Percentiles rank a stretch among this genome's conserved stretches.
These are phyloP conservation scores for Fusarium stilboides DNA, from an alignment of 2,329 filamentous ascomycete species.

Conservation along the genomic window DNA sequence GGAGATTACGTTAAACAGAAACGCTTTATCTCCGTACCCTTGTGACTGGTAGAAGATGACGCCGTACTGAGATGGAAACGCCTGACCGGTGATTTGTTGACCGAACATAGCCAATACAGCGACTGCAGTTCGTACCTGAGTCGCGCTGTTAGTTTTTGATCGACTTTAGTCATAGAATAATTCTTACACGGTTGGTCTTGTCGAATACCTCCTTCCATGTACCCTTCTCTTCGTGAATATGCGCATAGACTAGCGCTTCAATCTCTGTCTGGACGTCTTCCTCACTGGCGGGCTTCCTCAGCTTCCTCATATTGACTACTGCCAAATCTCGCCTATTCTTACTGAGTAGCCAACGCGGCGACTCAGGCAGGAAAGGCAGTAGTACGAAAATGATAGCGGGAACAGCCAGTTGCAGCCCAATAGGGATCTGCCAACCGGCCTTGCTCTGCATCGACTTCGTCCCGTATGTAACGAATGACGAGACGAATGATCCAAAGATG, in stretches of 20 bases:
- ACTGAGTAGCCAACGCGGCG: conserved; percentile 57
- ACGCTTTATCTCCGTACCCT: conserved; percentile 46
- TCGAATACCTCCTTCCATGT: not conserved
- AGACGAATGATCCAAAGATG: conserved; percentile 46
- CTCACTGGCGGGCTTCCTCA: too few species aligned
- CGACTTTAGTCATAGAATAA: not conserved
- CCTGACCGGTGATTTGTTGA: conserved; percentile 54
- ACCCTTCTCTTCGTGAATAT: too few species aligned
- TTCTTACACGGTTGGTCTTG: not conserved
- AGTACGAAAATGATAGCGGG: conserved; percentile 55
- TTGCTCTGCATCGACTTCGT: conserved; percentile 45
- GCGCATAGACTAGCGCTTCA: too few species aligned
- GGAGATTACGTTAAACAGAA: conserved; percentile 47
- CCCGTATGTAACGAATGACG: conserved; percentile 48
- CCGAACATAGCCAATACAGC: conserved; percentile 52
- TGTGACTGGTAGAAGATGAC: conserved; percentile 52
- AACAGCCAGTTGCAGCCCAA: conserved; percentile 61
- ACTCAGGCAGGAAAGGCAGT: conserved; percentile 60
- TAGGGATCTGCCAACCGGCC: conserved; percentile 61
- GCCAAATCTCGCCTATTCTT: not conserved
- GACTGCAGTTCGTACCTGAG: conserved; percentile 37
- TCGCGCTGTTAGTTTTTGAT: not conserved
- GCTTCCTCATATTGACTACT: too few species aligned
- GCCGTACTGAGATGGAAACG: conserved; percentile 51
- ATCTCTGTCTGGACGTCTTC: too few species aligned